phyloP scores from a whole-genome alignment of 768 basidiomycete genomes.

The Cystofilobasidium ferigula region DNA sequence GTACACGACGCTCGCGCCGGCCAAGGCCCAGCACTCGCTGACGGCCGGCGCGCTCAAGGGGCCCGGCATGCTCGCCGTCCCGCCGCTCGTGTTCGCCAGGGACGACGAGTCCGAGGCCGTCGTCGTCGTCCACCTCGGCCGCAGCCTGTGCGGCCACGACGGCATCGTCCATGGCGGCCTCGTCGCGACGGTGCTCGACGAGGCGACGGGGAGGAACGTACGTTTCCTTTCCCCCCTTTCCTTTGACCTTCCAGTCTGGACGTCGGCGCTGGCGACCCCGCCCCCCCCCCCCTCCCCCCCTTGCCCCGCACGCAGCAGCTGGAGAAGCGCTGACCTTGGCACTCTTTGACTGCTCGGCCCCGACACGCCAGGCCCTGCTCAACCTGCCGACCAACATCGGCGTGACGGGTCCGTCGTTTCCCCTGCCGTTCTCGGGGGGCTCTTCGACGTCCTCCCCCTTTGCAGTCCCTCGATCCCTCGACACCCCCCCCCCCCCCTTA shows the following conservation, averaged over 20 bases:
- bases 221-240: conserved; percentile 32
- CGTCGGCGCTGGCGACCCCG: neutral
- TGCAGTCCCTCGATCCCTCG: no score
- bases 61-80: conserved; percentile 66
- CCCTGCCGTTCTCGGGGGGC: neutral
- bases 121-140: conserved; percentile 67
- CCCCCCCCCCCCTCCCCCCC: neutral
- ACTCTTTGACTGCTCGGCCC: neutral
- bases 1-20: conserved; percentile 17
- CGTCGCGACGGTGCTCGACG: conserved; percentile 80
- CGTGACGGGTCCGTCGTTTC: conserved; percentile 49
- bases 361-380: conserved; percentile 62
- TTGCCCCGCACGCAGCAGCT: no score
- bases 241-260: neutral
- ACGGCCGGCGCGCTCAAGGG: conserved; percentile 77
- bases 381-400: conserved; percentile 82
- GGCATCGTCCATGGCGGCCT: conserved; percentile 91
- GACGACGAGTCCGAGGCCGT: conserved; percentile 64
- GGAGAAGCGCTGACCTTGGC: no score
- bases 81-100: conserved; percentile 61
- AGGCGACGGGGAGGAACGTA: conserved; percentile 65
- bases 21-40: conserved; percentile 55
- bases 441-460: neutral
- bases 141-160: conserved; percentile 74
- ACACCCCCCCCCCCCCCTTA: neutral